These are phyloP conservation scores for Trebouxia sp. DNA, from an alignment of 139 green algal species.

Conservation along the genomic window DNA sequence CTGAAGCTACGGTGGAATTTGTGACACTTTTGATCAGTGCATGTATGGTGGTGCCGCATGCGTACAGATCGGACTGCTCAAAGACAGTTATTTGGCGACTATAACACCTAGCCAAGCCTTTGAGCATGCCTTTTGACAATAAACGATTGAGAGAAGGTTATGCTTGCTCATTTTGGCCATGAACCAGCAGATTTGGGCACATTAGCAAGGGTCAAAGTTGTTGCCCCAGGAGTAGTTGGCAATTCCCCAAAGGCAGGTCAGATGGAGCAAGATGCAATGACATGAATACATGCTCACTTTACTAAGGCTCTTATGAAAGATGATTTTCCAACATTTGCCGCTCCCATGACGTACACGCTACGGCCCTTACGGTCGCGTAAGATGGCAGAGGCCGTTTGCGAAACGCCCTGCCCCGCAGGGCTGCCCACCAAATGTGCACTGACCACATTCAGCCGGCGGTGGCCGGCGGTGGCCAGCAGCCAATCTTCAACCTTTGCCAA, in stretches of 20 bases:
- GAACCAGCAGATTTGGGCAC: too few relatives aligned
- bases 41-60: too few relatives aligned
- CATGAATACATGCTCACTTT: neutral
- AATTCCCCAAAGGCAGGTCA: too few relatives aligned
- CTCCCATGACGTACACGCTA: constrained; percentile 93
- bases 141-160: too few relatives aligned
- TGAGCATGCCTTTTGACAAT: too few relatives aligned
- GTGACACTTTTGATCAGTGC: too few relatives aligned
- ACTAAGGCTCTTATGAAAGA: constrained; percentile 82
- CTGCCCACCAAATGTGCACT: constrained; percentile 72
- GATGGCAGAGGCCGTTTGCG: constrained; percentile 53
- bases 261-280: neutral
- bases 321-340: constrained; percentile 97
- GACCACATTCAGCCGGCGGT: constrained; percentile 72
- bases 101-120: too few relatives aligned
- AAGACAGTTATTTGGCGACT: too few relatives aligned
- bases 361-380: constrained; percentile 75
- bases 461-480: constrained; percentile 59
- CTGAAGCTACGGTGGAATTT: too few relatives aligned
- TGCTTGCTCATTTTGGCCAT: too few relatives aligned
- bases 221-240: neutral
- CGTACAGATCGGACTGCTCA: too few relatives aligned
- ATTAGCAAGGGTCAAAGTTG: neutral
- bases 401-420: constrained; percentile 61
- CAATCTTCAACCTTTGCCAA: constrained; percentile 67